Base-by-base conservation (phyloP, 371 early-diverging fungal species). In the Mortierella sp. region DNA sequence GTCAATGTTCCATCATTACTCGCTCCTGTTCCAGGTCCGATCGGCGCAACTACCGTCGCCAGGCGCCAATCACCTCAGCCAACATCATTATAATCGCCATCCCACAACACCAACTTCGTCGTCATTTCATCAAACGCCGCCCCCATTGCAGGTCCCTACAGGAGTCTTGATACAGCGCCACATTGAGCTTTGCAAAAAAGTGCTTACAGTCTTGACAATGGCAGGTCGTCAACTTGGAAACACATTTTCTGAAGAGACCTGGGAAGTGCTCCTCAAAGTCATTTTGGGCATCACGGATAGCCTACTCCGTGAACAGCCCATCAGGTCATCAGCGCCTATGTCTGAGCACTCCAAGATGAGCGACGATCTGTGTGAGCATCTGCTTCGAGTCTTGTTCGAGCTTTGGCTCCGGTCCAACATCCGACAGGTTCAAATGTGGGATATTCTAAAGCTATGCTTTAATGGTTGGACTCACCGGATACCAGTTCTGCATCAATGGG, bases 261-360 rank as follows among this genome's bases (percentile, higher is more conserved):
- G 96, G 96, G 85, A 87, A 18, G 90, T 93, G 3, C 78, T 95
- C 10, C 81, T 96, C 24, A 94, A 94, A 72, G 92, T 94, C 11
- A 76, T 94, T 47, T 75, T 94, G 10, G 94, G 94, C 14, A 87
- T 93, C 43, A 83, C 92, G 0, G 96, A 95, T 70, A 89, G 87
- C 59, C 75, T 95, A 39, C 76, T 95, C 51, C 86, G 89, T 32
- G 90, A 90, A 63, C 92, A 75, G 28, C 60, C 68, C 35, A 39
- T 12, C 28, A 70, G 35, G 57, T 83, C 85, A 0, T 57, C 60
- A 11, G 40, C 63, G 8, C 40, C 67, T 3, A 68, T 75, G 35
- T 70, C 84, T 32, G 88, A 86, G 45, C 86, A 89, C 12, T 77
- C 66, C 12, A 87, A 86, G 64, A 93, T 94, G 93, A 93, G 89